phyloP scores from a whole-genome alignment of 768 basidiomycete genomes.

The Lactifluus rugatus region DNA sequence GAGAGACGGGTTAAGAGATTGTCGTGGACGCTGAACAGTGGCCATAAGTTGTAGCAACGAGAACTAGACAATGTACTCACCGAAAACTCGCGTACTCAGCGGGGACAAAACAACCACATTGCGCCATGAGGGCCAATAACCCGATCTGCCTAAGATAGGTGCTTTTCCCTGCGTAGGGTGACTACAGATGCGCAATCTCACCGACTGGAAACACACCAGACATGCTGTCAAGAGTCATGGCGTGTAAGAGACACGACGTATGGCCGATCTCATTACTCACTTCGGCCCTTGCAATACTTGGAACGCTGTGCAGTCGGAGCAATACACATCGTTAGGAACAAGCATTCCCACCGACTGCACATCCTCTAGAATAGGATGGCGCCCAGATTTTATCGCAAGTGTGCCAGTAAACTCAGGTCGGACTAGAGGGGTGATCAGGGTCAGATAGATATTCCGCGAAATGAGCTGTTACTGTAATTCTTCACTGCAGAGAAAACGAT shows the following conservation, averaged over 20 bases:
- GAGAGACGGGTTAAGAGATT: constrained; percentile 78
- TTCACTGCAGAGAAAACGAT: constrained; percentile 28
- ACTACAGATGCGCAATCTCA: not conserved
- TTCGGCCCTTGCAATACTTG: constrained; percentile 91
- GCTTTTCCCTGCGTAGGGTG: constrained; percentile 59
- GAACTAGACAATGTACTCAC: constrained; percentile 27
- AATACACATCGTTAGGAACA: constrained; percentile 87
- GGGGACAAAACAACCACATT: constrained; percentile 87
- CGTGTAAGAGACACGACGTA: constrained; percentile 4
- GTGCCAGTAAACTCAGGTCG: constrained; percentile 90
- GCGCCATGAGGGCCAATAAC: constrained; percentile 73
- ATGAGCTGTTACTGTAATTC: constrained; percentile 34
- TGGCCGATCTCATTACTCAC: constrained; percentile 32
- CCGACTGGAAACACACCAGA: constrained; percentile 33
- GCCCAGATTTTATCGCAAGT: constrained; percentile 78
- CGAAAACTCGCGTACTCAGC: constrained; percentile 89
- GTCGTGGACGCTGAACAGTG: constrained; percentile 56
- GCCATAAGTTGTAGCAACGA: not conserved
- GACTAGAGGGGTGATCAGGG: constrained; percentile 34
- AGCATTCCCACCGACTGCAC: constrained; percentile 57
- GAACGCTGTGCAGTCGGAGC: constrained; percentile 74
- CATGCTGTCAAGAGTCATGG: constrained; percentile 37
- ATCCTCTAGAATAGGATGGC: constrained; percentile 81
- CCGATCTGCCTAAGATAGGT: constrained; percentile 88
- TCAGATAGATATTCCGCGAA: not conserved